Evolutionary conservation across 2,329 filamentous ascomycete species (phyloP).

Genomic region (Esteya vermicola): DNA sequence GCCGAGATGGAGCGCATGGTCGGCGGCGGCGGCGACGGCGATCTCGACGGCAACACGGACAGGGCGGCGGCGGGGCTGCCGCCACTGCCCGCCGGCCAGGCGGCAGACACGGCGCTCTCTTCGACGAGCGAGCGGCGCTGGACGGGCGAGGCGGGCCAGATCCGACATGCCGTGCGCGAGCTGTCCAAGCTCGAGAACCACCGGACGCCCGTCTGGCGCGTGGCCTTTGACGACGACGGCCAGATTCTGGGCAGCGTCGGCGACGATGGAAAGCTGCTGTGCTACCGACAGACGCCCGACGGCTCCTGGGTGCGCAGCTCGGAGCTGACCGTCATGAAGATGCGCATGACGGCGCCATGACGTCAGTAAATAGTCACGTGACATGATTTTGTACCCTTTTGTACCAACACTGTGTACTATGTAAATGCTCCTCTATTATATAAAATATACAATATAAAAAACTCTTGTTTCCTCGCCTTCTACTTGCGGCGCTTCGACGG

Average conservation of each 20-base stretch:
- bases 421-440: no score
- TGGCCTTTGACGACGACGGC: conserved; percentile 56
- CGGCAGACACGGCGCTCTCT: conserved; percentile 10
- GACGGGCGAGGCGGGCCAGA: conserved; percentile 47
- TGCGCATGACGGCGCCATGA: conserved; percentile 31
- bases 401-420: no score
- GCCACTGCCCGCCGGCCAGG: background rate
- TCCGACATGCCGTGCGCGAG: conserved; percentile 48
- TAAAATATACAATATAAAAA: no score
- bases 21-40: background rate
- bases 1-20: conserved; percentile 7
- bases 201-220: conserved; percentile 59
- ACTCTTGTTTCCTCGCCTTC: background rate
- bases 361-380: background rate
- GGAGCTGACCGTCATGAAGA: conserved; percentile 43
- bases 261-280: conserved; percentile 55
- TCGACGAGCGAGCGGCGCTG: conserved; percentile 34
- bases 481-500: conserved; percentile 24
- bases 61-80: background rate
- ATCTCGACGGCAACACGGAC: no score
- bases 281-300: conserved; percentile 45
- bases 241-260: conserved; percentile 63
- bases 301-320: conserved; percentile 46
- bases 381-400: background rate
- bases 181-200: conserved; percentile 54